Evolutionary conservation across 371 early-diverging fungal species (phyloP).

Genomic region (Mortierella sp.): DNA sequence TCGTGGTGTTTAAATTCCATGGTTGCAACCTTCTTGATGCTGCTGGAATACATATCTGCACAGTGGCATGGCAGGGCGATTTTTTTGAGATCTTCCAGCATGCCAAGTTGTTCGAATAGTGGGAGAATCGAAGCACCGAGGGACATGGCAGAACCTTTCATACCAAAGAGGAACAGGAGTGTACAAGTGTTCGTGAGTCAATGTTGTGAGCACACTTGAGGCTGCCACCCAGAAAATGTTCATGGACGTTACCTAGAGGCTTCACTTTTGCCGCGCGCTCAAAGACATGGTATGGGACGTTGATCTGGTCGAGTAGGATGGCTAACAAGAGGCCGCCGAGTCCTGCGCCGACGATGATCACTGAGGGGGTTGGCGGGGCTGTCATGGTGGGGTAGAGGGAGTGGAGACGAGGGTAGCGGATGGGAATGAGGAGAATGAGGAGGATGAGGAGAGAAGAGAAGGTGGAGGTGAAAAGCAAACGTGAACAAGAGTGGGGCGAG

Average conservation of each 20-base stretch:
- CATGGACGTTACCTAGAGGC: constrained; percentile 4
- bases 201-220: too few species aligned
- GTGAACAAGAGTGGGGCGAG: too few species aligned
- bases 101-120: neutral
- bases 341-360: constrained; percentile 13
- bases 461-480: too few species aligned
- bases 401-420: too few species aligned
- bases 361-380: neutral
- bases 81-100: neutral
- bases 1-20: neutral
- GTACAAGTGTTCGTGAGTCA: too few species aligned
- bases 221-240: too few species aligned
- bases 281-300: constrained; percentile 6
- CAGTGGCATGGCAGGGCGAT: neutral
- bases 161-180: too few species aligned
- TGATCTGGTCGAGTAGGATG: constrained; percentile 7
- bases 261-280: neutral
- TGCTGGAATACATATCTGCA: neutral
- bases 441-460: too few species aligned
- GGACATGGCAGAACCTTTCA: neutral
- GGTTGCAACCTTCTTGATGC: neutral
- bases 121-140: neutral
- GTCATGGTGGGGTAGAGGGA: too few species aligned
- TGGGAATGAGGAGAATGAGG: too few species aligned
- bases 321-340: constrained; percentile 12